These are phyloP conservation scores for Raffaelea arxii DNA, from an alignment of 2,329 filamentous ascomycete species.

Conservation along the genomic window DNA sequence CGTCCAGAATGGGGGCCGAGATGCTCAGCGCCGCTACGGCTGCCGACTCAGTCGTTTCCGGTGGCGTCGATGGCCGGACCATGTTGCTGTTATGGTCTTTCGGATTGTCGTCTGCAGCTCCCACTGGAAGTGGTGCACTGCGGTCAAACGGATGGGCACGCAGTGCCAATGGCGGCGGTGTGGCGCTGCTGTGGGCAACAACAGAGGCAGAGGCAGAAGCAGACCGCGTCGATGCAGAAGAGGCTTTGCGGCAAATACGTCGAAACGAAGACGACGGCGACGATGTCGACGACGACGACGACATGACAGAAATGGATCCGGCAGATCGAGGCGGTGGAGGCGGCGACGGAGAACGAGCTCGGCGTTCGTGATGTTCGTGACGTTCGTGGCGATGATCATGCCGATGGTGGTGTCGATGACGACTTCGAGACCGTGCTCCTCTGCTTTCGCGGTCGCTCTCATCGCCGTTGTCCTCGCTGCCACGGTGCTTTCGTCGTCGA, in stretches of 20 bases:
- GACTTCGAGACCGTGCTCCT: constrained; percentile 11
- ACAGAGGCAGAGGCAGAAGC: too few species aligned
- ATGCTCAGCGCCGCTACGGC: constrained; percentile 24
- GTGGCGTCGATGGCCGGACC: not conserved
- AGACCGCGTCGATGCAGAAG: not conserved
- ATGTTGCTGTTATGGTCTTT: not conserved
- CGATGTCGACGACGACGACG: too few species aligned
- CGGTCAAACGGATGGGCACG: constrained; percentile 1
- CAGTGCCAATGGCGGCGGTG: constrained; percentile 4
- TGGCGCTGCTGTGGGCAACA: too few species aligned
- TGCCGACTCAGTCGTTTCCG: not conserved
- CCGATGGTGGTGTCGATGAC: constrained; percentile 7
- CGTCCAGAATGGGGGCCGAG: constrained; percentile 38
- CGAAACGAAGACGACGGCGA: too few species aligned
- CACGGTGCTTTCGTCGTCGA: constrained; percentile 24
- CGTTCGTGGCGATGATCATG: constrained; percentile 7
- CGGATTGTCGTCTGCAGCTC: not conserved
- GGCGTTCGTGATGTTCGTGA: too few species aligned
- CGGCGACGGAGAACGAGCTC: constrained; percentile 7
- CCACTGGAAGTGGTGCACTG: not conserved
- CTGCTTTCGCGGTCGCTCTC: constrained; percentile 16
- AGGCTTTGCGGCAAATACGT: not conserved
- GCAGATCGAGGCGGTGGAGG: constrained; percentile 8
- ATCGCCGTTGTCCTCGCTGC: constrained; percentile 23
- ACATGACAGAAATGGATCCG: too few species aligned